Evolutionary conservation across 2,329 filamentous ascomycete genomes (phyloP).

Genomic region (Botrytis tulipae): DNA sequence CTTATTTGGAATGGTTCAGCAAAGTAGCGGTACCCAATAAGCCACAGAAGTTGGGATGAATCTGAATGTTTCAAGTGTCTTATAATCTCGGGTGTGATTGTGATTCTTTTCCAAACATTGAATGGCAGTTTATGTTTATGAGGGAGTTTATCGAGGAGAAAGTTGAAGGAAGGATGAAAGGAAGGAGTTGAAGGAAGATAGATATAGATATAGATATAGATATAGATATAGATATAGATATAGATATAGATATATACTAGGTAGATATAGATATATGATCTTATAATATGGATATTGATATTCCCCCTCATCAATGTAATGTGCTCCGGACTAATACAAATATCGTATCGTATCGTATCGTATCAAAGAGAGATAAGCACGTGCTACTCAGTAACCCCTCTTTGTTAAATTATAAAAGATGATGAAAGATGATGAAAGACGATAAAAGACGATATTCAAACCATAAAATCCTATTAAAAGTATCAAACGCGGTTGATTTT

Average conservation of each 20-base stretch:
- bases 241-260: neutral
- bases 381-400: conserved; percentile 1
- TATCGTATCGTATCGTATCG: neutral
- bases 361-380: conserved; percentile 2
- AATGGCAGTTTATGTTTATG: neutral
- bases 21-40: neutral
- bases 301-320: neutral
- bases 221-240: neutral
- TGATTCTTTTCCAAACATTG: neutral
- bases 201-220: neutral
- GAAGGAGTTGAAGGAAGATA: neutral
- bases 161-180: neutral
- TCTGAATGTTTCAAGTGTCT: neutral
- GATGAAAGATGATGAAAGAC: too few relatives aligned
- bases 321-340: neutral
- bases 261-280: neutral
- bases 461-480: neutral
- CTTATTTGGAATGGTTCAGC: conserved; percentile 19
- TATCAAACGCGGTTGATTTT: neutral
- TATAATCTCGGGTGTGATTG: neutral
- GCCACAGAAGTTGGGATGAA: conserved; percentile 4
- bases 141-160: neutral
- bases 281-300: neutral
- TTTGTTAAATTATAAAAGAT: neutral
- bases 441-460: too few relatives aligned